Percentiles rank a stretch among this genome's conserved stretches.
Evolutionary conservation across 2,329 filamentous ascomycete species (phyloP).

Genomic region (Cadophora malorum): DNA sequence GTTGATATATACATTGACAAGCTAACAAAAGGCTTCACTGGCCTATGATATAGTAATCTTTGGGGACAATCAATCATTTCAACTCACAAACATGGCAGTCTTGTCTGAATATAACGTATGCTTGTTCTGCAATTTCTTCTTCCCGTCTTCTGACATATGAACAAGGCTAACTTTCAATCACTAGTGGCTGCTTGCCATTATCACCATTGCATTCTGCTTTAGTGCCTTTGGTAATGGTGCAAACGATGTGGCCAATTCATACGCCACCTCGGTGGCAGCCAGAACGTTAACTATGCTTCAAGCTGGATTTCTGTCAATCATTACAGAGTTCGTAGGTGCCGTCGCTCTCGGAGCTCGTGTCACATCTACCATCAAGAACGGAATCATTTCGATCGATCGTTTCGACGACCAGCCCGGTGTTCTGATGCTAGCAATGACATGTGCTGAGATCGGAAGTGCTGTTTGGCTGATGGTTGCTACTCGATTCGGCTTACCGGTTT

Average conservation of each 20-base stretch:
- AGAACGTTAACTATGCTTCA: constrained; percentile 74
- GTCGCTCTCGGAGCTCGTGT: constrained; percentile 72
- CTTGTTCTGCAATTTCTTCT: too few species aligned
- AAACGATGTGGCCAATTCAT: constrained; percentile 86
- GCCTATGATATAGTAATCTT: too few species aligned
- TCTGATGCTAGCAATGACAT: constrained; percentile 72
- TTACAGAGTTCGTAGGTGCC: constrained; percentile 74
- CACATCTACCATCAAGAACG: constrained; percentile 75
- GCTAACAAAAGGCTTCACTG: too few species aligned
- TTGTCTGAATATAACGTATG: too few species aligned
- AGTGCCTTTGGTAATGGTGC: too few species aligned
- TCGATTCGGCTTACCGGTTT: constrained; percentile 73
- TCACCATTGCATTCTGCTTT: too few species aligned
- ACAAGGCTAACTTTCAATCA: too few species aligned
- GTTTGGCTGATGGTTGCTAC: constrained; percentile 85
- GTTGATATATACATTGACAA: too few species aligned
- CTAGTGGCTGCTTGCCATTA: too few species aligned
- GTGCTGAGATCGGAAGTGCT: constrained; percentile 68
- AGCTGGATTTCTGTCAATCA: constrained; percentile 68
- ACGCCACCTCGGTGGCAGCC: constrained; percentile 84
- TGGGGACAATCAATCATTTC: too few species aligned
- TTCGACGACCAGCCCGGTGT: constrained; percentile 68
- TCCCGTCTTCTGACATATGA: too few species aligned
- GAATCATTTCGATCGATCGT: constrained; percentile 65
- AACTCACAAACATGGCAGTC: too few species aligned